Evolutionary conservation across 73 alveolate species (phyloP).

Genomic region (Uronychia binucleata): DNA sequence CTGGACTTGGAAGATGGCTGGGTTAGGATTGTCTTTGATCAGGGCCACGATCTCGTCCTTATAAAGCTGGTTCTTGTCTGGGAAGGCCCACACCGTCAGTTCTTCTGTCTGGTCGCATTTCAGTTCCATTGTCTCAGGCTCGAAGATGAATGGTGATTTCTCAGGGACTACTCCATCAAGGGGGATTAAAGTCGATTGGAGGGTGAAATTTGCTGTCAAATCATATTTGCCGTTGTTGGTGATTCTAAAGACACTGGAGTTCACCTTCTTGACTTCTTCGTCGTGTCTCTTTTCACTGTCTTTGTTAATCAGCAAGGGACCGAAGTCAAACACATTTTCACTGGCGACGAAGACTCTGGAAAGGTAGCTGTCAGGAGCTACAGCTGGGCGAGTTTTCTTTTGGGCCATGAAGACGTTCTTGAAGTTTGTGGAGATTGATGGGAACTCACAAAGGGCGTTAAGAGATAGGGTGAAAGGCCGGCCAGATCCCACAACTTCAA

Average conservation of each 20-base stretch:
- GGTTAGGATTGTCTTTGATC: slow-evolving; percentile 98
- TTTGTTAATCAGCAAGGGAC: slow-evolving; percentile 96
- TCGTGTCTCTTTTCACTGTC: slow-evolving; percentile 87
- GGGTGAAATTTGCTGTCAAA: slow-evolving; percentile 85
- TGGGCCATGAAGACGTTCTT: slow-evolving; percentile 78
- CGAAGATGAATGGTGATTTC: slow-evolving; percentile 93
- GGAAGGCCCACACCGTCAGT: slow-evolving; percentile 96
- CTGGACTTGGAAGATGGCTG: slow-evolving; percentile 87
- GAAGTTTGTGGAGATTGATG: slow-evolving; percentile 74
- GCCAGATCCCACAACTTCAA: slow-evolving; percentile 81
- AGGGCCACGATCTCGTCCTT: slow-evolving; percentile 94
- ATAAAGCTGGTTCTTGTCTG: slow-evolving; percentile 82
- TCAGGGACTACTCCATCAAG: slow-evolving; percentile 84
- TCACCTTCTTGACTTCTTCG: slow-evolving; percentile 81
- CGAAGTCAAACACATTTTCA: slow-evolving; percentile 92
- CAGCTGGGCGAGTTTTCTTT: slow-evolving; percentile 81
- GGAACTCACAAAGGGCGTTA: slow-evolving; percentile 86
- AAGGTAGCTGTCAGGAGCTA: slow-evolving; percentile 76
- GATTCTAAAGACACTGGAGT: slow-evolving; percentile 88
- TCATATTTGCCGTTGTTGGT: slow-evolving; percentile 96
- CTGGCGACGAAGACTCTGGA: slow-evolving; percentile 60
- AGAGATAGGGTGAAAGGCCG: slow-evolving; percentile 76
- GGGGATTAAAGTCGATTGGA: slow-evolving; percentile 77
- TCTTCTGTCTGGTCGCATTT: slow-evolving; percentile 93
- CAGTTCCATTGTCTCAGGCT: slow-evolving; percentile 88